Evolutionary conservation across 2,329 filamentous ascomycete genomes (phyloP).

Genomic region (Cladophialophora psammophila): DNA sequence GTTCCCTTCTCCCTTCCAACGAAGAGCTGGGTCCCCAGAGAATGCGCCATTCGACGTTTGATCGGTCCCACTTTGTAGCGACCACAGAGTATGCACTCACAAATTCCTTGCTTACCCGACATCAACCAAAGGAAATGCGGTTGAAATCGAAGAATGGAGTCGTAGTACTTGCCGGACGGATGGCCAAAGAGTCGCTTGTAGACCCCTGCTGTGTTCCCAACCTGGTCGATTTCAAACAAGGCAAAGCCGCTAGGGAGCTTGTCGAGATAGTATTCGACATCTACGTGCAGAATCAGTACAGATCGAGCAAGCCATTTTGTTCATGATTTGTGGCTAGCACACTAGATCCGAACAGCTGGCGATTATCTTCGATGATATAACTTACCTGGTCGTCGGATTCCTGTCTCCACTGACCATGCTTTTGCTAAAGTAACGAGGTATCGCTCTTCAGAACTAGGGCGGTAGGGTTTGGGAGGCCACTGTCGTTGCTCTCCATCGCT

Average conservation of each 20-base stretch:
- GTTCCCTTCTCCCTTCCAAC: conserved; percentile 23
- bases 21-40: neutral
- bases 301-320: neutral
- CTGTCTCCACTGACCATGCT: conserved; percentile 57
- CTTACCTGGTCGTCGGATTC: conserved; percentile 33
- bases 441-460: conserved; percentile 49
- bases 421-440: conserved; percentile 59
- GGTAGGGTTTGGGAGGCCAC: conserved; percentile 49
- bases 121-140: conserved; percentile 66
- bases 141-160: conserved; percentile 63
- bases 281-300: conserved; percentile 40
- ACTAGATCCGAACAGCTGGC: neutral
- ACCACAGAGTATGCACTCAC: conserved; percentile 60
- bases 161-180: conserved; percentile 58
- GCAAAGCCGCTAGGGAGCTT: conserved; percentile 62
- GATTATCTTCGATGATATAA: neutral
- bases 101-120: conserved; percentile 54
- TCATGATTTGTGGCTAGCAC: neutral
- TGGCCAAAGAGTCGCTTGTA: conserved; percentile 67
- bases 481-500: conserved; percentile 49
- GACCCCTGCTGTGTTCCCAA: conserved; percentile 45
- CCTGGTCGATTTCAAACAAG: conserved; percentile 59
- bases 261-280: conserved; percentile 59
- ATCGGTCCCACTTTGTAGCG: conserved; percentile 27
- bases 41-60: conserved; percentile 30